Base-by-base conservation (phyloP, 2,329 filamentous ascomycete species). In the Stagonosporopsis rhizophila region DNA sequence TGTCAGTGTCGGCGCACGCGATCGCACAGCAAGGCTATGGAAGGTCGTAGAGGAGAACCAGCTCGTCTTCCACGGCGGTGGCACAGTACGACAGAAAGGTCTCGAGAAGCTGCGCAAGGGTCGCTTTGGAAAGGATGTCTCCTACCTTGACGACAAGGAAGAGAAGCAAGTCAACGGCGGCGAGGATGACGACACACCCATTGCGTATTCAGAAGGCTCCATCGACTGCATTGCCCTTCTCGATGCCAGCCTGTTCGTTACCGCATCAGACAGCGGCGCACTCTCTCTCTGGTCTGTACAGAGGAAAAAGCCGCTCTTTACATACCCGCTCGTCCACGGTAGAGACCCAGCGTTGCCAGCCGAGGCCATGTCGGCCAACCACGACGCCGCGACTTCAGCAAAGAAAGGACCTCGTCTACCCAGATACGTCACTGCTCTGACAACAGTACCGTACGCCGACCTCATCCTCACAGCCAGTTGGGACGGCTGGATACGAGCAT, bases 1-100 rank as follows among this genome's bases (percentile, higher is more conserved):
- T 73, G 84, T 98, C 57, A 95, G 89, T 59, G 95, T 96, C 17
- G 95, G 95, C 52, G 89, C 92, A 6, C 85, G 95, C 62, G 95
- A 99, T 75, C 88, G 94, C 54, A 97, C 93, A 2, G 95, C 94
- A 35, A 85, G 95, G 56, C 79, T 96, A 66, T 99, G 95, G 95
- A 97, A 97, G 77, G 93, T 99, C 1, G 87, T 91, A 4, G 95
- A 99, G 68, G 94, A 99, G 79, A 91, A 90, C 1, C 95, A 99
- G 74, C 85, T 99, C 6, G 93, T 98, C 2, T 99, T 98, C 77
- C 89, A 94, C 44, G 94, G 93, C 55, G 92, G 92, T 60, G 89
- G 87, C 15, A 71, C 69, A n/a, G 70, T 69, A 30, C 61, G 67
- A 44, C 72, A 75, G 44, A 77, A 77, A 38, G 77, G 79, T 9